A percentile compares a stretch with the other conserved stretches of the same genome.
These are phyloP conservation scores for Candida patagonica DNA, from an alignment of 805 yeast genomes.

Conservation along the genomic window DNA sequence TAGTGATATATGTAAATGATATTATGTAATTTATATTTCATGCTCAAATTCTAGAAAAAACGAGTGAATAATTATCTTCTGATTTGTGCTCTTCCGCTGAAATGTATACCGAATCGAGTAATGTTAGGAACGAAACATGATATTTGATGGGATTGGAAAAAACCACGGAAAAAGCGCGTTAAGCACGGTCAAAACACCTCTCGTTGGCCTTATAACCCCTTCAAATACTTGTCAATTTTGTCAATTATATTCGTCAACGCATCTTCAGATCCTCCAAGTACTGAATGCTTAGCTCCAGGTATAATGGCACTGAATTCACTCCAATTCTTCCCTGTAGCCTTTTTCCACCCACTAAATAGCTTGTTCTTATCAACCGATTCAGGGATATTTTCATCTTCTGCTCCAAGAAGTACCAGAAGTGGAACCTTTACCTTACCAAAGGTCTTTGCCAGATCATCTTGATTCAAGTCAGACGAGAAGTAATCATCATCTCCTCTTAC, in stretches of 20 bases:
- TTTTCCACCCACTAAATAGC: slow-evolving; percentile 42
- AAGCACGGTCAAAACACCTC: too few species aligned
- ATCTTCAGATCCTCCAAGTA: slow-evolving; percentile 36
- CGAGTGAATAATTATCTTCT: neutral
- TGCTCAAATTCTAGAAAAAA: neutral
- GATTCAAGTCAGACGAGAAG: slow-evolving; percentile 54
- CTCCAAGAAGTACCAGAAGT: slow-evolving; percentile 47
- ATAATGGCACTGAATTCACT: slow-evolving; percentile 45
- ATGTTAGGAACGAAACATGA: too few species aligned
- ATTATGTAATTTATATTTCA: neutral
- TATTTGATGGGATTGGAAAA: too few species aligned
- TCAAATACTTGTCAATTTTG: neutral
- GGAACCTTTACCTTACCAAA: slow-evolving; percentile 42
- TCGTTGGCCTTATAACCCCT: too few species aligned
- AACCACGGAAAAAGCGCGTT: too few species aligned
- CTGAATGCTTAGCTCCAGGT: slow-evolving; percentile 49
- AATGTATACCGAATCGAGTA: too few species aligned
- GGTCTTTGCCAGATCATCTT: slow-evolving; percentile 32
- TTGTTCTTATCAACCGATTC: slow-evolving; percentile 36
- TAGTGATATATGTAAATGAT: neutral
- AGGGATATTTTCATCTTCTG: slow-evolving; percentile 57
- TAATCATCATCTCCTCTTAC: slow-evolving; percentile 70
- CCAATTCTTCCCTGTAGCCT: slow-evolving; percentile 39
- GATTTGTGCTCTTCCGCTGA: too few species aligned
- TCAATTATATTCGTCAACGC: too few species aligned